phyloP scores from a whole-genome alignment of 106 monocot genomes.

The Dendrobium huoshanense region DNA sequence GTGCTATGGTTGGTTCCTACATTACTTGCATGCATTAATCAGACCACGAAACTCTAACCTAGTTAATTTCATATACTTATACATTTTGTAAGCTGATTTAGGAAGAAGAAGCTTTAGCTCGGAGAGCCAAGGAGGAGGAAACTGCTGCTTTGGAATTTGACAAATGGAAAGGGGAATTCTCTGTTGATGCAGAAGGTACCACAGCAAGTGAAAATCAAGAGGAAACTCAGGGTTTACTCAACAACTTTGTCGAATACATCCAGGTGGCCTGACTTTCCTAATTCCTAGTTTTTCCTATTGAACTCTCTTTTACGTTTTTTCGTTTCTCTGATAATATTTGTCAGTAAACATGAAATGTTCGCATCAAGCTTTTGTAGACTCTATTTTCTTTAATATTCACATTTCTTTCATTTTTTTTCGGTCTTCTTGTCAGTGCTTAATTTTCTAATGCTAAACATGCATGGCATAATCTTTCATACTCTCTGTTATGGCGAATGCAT shows the following conservation, averaged over 20 bases:
- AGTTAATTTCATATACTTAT: background rate
- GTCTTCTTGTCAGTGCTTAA: background rate
- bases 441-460: too few relatives aligned
- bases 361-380: background rate
- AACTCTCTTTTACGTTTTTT: background rate
- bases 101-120: conserved; percentile 89
- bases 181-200: conserved; percentile 90
- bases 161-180: conserved; percentile 95
- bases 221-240: conserved; percentile 55
- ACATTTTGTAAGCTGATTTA: conserved; percentile 12
- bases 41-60: background rate
- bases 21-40: background rate
- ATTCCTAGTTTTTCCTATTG: background rate
- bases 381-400: background rate
- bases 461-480: background rate
- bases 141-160: conserved; percentile 87
- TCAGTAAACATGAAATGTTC: background rate
- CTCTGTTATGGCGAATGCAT: background rate
- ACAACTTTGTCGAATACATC: conserved; percentile 92
- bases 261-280: conserved; percentile 32
- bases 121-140: conserved; percentile 87
- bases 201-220: conserved; percentile 76
- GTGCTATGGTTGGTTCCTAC: conserved; percentile 41
- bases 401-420: background rate
- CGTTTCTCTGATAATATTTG: background rate